Evolutionary conservation across 108 stramenopile species (phyloP).

Genomic region (Cylindrotheca closterium): DNA sequence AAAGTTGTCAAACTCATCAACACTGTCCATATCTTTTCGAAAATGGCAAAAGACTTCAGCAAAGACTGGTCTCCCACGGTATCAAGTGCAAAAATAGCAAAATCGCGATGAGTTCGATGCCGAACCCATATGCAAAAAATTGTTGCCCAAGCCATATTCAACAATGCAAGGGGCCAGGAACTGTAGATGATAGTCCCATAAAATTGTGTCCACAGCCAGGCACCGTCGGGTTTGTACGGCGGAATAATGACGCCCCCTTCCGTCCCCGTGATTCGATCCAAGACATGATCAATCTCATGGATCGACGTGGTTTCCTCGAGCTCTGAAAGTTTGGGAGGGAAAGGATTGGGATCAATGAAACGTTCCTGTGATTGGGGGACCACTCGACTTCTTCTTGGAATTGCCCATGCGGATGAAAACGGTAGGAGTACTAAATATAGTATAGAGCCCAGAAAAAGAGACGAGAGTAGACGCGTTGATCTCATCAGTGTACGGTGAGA

Average conservation of each 20-base stretch:
- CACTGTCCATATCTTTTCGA: constrained; percentile 44
- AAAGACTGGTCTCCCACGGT: constrained; percentile 17
- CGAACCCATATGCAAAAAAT: constrained; percentile 15
- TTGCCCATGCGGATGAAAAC: too few relatives aligned
- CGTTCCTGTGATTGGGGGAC: neutral
- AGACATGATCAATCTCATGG: constrained; percentile 25
- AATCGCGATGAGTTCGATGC: constrained; percentile 11
- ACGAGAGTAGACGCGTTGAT: too few relatives aligned
- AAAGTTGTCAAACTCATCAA: constrained; percentile 54
- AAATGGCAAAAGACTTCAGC: constrained; percentile 12
- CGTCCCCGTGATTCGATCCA: constrained; percentile 30
- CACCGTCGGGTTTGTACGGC: constrained; percentile 19
- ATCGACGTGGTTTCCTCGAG: constrained; percentile 24
- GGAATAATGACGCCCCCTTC: constrained; percentile 34
- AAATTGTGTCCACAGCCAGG: constrained; percentile 46
- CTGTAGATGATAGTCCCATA: constrained; percentile 25
- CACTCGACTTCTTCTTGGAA: too few relatives aligned
- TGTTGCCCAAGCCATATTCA: constrained; percentile 30
- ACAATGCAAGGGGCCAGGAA: constrained; percentile 7
- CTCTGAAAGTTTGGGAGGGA: constrained; percentile 16
- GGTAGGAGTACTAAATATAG: too few relatives aligned
- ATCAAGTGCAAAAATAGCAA: constrained; percentile 8
- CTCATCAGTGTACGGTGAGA: too few relatives aligned
- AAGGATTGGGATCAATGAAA: constrained; percentile 16
- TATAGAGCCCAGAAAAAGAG: too few relatives aligned